Evolutionary conservation across 169 alveolate species (phyloP).

Genomic region (Cyclospora cayetanensis): DNA sequence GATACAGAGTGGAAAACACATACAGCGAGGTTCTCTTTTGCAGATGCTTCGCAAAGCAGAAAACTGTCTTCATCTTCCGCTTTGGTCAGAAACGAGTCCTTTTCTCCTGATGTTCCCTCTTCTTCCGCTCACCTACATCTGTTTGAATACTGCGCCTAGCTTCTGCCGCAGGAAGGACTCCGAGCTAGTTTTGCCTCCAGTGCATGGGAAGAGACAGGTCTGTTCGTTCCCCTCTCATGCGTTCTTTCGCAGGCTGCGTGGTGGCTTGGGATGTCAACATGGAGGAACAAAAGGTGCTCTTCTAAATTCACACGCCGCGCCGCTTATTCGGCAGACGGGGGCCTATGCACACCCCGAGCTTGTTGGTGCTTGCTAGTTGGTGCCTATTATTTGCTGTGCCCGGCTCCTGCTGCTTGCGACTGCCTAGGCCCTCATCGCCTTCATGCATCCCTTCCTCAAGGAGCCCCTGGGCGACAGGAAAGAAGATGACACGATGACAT

Average conservation of each 20-base stretch:
- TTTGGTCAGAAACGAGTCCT: conserved; percentile 67
- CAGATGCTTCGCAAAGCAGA: conserved; percentile 71
- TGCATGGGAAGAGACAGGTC: no score
- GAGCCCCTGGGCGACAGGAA: conserved; percentile 56
- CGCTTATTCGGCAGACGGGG: no score
- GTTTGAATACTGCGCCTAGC: not conserved
- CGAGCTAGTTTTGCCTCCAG: no score
- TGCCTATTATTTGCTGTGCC: no score
- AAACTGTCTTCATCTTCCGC: conserved; percentile 76
- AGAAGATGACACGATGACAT: conserved; percentile 77
- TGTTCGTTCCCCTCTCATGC: no score
- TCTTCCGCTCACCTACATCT: not conserved
- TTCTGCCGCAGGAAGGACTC: no score
- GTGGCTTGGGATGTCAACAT: conserved; percentile 80
- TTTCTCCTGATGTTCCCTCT: not conserved
- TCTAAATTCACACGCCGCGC: no score
- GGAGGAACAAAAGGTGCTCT: conserved; percentile 76
- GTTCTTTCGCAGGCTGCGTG: conserved; percentile 71
- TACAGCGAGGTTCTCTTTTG: conserved; percentile 81
- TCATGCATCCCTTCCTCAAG: conserved; percentile 18
- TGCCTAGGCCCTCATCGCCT: not conserved
- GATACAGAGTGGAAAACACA: conserved; percentile 77
- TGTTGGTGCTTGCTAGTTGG: no score
- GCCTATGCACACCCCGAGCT: no score
- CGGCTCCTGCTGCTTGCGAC: not conserved